phyloP scores from a whole-genome alignment of 208 protist genomes.

The Wallacemonas sp. region DNA sequence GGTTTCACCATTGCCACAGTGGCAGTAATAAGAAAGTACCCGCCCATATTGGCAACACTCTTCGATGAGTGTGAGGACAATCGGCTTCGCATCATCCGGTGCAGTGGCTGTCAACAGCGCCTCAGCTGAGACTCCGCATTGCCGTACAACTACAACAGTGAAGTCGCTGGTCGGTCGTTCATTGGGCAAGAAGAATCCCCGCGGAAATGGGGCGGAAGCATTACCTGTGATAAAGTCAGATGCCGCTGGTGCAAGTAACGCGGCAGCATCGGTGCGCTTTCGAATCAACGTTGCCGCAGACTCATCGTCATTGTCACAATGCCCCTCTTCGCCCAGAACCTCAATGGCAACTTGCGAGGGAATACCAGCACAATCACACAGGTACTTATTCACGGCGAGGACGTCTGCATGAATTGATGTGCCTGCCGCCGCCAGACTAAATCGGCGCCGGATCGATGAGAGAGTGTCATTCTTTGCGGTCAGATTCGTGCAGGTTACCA shows the following conservation, averaged over 20 bases:
- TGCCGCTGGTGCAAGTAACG: not conserved
- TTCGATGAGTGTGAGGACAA: conserved; percentile 48
- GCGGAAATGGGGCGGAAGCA: not conserved
- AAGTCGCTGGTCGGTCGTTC: not conserved
- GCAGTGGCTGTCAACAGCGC: conserved; percentile 14
- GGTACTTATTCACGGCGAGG: not conserved
- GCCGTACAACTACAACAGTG: conserved; percentile 52
- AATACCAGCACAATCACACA: not conserved
- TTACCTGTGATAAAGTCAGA: not conserved
- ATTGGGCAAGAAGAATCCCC: conserved; percentile 1
- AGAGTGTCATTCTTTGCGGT: not conserved
- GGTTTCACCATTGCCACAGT: conserved; percentile 13
- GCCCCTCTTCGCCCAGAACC: too few relatives aligned
- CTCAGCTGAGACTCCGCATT: conserved; percentile 19
- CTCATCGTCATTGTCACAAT: not conserved
- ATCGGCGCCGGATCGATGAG: not conserved
- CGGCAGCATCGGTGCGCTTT: not conserved
- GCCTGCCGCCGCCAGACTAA: not conserved
- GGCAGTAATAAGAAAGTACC: conserved; percentile 69
- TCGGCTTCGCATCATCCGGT: conserved; percentile 27
- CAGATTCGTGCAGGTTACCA: conserved; percentile 47
- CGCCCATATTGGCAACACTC: conserved; percentile 79
- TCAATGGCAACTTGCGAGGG: not conserved
- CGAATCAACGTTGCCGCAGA: not conserved
- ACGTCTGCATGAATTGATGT: not conserved